phyloP scores from a whole-genome alignment of 495 filamentous ascomycete species.

The Lasiosphaeris hirsuta region DNA sequence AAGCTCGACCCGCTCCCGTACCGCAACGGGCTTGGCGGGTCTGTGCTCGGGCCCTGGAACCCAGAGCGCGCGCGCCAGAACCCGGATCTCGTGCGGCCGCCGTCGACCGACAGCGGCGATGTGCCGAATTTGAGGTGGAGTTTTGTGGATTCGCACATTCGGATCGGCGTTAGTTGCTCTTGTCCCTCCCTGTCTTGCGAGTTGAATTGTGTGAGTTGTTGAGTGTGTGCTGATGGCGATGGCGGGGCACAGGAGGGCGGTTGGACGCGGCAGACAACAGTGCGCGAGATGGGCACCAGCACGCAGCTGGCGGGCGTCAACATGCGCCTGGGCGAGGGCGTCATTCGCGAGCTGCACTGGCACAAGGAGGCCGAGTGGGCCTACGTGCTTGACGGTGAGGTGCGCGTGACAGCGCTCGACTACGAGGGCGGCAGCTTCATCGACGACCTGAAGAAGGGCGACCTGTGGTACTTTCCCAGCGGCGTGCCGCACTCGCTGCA shows the following conservation, averaged over 20 bases:
- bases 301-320: conserved; percentile 63
- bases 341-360: conserved; percentile 73
- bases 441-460: conserved; percentile 65
- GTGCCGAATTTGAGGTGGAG: conserved; percentile 64
- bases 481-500: conserved; percentile 69
- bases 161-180: conserved; percentile 52
- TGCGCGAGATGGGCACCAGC: conserved; percentile 57
- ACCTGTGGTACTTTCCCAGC: conserved; percentile 74
- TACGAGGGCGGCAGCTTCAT: conserved; percentile 66
- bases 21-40: conserved; percentile 61
- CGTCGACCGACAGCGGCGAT: conserved; percentile 61
- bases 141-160: conserved; percentile 63
- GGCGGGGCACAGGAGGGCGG: conserved; percentile 52
- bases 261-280: conserved; percentile 66
- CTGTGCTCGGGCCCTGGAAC: conserved; percentile 64
- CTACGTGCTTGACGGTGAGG: conserved; percentile 58
- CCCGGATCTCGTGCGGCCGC: conserved; percentile 62
- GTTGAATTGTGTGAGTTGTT: background rate
- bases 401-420: conserved; percentile 63
- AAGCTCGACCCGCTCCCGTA: conserved; percentile 60
- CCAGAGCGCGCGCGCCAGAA: conserved; percentile 57
- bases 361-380: conserved; percentile 71
- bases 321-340: conserved; percentile 63
- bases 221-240: background rate
- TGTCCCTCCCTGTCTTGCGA: background rate